Conservation (phyloP, 345 rosid genomes). For the Populus euphratica region DNA sequence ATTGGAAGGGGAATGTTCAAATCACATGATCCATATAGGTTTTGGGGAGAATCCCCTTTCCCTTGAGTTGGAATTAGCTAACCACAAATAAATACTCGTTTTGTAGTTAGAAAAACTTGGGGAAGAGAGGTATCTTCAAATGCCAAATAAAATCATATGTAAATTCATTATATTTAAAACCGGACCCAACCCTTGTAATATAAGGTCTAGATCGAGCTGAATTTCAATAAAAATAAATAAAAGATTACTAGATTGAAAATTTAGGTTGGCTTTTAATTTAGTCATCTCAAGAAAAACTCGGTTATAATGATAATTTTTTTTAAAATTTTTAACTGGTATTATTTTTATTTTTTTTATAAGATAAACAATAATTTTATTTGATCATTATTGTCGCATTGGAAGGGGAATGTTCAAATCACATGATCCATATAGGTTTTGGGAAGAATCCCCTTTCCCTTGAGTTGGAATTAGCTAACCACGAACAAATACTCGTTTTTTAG, state of each 20-base stretch:
- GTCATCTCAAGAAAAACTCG: no score
- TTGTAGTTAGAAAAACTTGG: slow-evolving; percentile 13
- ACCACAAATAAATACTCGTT: neutral
- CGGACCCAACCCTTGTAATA: fast-evolving
- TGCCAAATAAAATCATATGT: slow-evolving; percentile 1
- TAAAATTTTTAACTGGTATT: no score
- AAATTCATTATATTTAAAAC: no score
- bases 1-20: no score
- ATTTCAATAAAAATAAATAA: no score
- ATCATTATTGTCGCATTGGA: no score
- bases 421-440: neutral
- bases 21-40: neutral
- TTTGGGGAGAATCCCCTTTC: neutral
- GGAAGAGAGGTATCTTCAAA: slow-evolving; percentile 19
- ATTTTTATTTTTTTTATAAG: no score
- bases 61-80: slow-evolving; percentile 1
- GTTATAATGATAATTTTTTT: no score
- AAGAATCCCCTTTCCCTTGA: neutral
- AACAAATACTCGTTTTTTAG: slow-evolving; percentile 7
- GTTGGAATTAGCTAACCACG: slow-evolving; percentile 1
- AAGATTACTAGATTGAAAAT: no score
- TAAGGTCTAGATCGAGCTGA: no score
- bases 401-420: neutral
- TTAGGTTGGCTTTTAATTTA: fast-evolving
- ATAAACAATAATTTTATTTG: no score